phyloP scores from a whole-genome alignment of 2,329 filamentous ascomycete genomes.

The Nigrograna mackinnonii region DNA sequence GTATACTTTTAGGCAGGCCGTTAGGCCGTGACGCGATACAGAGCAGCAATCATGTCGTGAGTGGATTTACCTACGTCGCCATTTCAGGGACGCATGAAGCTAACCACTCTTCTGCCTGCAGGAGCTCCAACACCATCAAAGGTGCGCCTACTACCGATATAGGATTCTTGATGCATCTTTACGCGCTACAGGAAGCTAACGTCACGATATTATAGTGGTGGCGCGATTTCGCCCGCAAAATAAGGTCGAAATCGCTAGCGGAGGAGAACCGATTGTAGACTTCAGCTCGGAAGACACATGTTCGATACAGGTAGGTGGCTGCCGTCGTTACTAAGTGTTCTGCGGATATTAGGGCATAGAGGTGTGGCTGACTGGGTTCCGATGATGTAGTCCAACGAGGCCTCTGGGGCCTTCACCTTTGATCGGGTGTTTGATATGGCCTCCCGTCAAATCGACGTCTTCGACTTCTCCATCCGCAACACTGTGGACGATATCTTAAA shows the following conservation, averaged over 20 bases:
- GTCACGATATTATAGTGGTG: slow-evolving; percentile 66
- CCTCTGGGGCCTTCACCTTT: slow-evolving; percentile 83
- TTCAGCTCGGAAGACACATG: slow-evolving; percentile 92
- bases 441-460: slow-evolving; percentile 89
- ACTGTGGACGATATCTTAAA: slow-evolving; percentile 98
- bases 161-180: too few relatives aligned
- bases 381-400: slow-evolving; percentile 72
- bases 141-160: too few relatives aligned
- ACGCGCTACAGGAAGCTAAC: slow-evolving; percentile 31
- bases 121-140: slow-evolving; percentile 52
- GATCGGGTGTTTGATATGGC: slow-evolving; percentile 96
- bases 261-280: slow-evolving; percentile 87
- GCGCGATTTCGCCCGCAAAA: slow-evolving; percentile 98
- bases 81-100: slow-evolving; percentile 37
- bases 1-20: slow-evolving; percentile 27
- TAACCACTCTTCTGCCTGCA: slow-evolving; percentile 35
- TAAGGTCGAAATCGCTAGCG: slow-evolving; percentile 85
- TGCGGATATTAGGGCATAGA: not conserved
- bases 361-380: slow-evolving; percentile 12
- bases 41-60: slow-evolving; percentile 42
- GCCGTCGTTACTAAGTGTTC: not conserved
- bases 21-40: slow-evolving; percentile 35
- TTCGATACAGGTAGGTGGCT: slow-evolving; percentile 72
- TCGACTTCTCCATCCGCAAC: slow-evolving; percentile 94
- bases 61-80: slow-evolving; percentile 16